Base-by-base conservation (phyloP, 768 basidiomycete genomes). In the Terana coerulea region DNA sequence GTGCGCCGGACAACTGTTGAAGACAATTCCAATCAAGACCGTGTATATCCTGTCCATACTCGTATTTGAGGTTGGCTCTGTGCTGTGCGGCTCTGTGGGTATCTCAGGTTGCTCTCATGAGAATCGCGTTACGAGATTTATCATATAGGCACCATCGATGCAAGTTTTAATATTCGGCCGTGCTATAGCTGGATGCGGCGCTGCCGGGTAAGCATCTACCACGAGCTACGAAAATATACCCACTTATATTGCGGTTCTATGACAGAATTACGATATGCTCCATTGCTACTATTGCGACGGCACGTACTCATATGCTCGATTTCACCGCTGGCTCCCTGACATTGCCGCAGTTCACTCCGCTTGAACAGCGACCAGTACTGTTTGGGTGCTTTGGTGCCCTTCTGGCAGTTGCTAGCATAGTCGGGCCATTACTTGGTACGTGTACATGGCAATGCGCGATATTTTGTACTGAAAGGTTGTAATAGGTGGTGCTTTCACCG, bases 401-500 rank as follows among this genome's bases (percentile, higher is more conserved):
- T 7, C 22, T 44, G 19, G 42, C 42, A 9, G 28, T 44, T 9
- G 22, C 42, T 5, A 26, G 14, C 26, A 44, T 44, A 12, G 24
- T 44, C 14, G 42, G 42, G 9, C 42, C 42, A 7, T 5, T 44
- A 6, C 19, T 44, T 22, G 42, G 42, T 44, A 14, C 9, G 42
- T 6, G 14, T 9, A 7, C 28, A 9, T 19, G 12, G 7, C 42
- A 9, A 8, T 9, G 6, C 19, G 11, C 11, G n/a, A n/a, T n/a
- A n/a, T n/a, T 12, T 9, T 8, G 28, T 19, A 14, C 24, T 25
- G 11, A 11, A 11, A 8, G 7, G 11, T 9, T 26, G 19, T 24
- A 44, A 14, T 26, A 44, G 42, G 42, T 44, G 42, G 42, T 11
- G 42, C 42, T 12, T 44, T 44, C 24, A 44, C 42, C 42, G 42